These are phyloP conservation scores for Didymella segeticola DNA, from an alignment of 2,329 filamentous ascomycete genomes.

Conservation along the genomic window DNA sequence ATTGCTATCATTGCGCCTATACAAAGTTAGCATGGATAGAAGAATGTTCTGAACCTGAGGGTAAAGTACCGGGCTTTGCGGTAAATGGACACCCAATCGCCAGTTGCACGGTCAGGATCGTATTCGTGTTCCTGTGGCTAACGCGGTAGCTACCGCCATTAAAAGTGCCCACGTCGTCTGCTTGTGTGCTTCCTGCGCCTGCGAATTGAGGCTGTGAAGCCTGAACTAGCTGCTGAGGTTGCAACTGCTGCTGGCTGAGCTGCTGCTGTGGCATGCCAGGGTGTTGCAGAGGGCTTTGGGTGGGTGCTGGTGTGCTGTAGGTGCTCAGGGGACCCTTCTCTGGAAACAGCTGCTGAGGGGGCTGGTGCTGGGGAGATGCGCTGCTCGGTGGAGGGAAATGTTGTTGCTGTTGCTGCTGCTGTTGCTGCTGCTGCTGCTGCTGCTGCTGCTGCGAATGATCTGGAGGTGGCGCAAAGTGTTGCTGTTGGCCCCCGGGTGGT, in stretches of 20 bases:
- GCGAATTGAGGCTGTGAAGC: conserved; percentile 31
- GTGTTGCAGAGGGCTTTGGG: conserved; percentile 36
- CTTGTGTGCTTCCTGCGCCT: conserved; percentile 57
- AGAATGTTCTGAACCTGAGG: neutral
- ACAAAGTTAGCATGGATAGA: conserved; percentile 8
- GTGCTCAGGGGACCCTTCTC: conserved; percentile 27
- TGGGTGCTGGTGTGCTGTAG: conserved; percentile 45
- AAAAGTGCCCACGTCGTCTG: conserved; percentile 93
- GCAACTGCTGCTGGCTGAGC: conserved; percentile 33
- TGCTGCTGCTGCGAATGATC: conserved; percentile 32
- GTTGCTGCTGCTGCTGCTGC: conserved; percentile 21
- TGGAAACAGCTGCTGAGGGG: conserved; percentile 10
- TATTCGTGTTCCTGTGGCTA: conserved; percentile 90
- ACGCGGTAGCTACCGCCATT: conserved; percentile 95
- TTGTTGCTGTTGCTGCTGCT: conserved; percentile 21
- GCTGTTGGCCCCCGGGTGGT: conserved; percentile 33
- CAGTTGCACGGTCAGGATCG: conserved; percentile 85
- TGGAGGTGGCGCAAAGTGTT: conserved; percentile 43
- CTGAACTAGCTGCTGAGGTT: conserved; percentile 42
- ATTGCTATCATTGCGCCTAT: conserved; percentile 91
- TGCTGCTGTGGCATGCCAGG: conserved; percentile 43
- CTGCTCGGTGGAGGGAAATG: conserved; percentile 43
- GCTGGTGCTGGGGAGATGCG: conserved; percentile 40
- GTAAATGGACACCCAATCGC: conserved; percentile 85
- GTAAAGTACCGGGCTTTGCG: conserved; percentile 73